Conservation (phyloP, 257 asterid genomes). For the Nicotiana paniculata region DNA sequence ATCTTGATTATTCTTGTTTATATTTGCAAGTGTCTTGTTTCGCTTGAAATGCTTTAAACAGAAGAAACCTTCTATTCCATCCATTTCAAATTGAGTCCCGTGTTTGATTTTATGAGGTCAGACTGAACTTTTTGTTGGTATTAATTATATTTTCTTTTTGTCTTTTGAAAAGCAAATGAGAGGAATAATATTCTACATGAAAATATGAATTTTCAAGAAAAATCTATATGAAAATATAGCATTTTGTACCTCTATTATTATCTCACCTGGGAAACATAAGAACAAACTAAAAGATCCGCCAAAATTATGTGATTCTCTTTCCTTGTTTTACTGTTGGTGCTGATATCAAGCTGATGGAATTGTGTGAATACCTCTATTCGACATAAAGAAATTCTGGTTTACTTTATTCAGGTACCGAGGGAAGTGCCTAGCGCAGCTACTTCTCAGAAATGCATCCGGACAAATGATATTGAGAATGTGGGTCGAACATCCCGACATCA, state of each 20-base stretch:
- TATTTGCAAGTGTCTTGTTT: neutral
- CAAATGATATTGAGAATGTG: slow-evolving; percentile 88
- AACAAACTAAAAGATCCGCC: neutral
- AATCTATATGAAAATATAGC: neutral
- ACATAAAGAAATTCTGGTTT: slow-evolving; percentile 3
- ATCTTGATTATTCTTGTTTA: neutral
- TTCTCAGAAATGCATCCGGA: slow-evolving; percentile 90
- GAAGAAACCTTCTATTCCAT: neutral
- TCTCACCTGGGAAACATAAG: neutral
- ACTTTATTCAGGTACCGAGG: slow-evolving; percentile 63
- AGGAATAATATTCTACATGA: neutral
- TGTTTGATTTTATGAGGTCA: neutral
- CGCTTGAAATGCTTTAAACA: neutral
- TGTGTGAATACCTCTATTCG: neutral
- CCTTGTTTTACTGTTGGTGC: neutral
- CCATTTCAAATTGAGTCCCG: neutral
- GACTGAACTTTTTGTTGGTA: neutral
- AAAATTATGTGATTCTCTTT: neutral
- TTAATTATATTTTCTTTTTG: neutral
- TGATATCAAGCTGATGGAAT: neutral
- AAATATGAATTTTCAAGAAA: neutral
- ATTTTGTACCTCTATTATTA: neutral
- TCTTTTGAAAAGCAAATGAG: neutral
- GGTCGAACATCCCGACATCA: slow-evolving; percentile 92
- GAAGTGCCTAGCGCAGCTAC: slow-evolving; percentile 87